Evolutionary conservation across 2,329 filamentous ascomycete genomes (phyloP), one percentile per base, ranked within the genome.

Genomic region (Pyrenophora tritici-repentis): DNA sequence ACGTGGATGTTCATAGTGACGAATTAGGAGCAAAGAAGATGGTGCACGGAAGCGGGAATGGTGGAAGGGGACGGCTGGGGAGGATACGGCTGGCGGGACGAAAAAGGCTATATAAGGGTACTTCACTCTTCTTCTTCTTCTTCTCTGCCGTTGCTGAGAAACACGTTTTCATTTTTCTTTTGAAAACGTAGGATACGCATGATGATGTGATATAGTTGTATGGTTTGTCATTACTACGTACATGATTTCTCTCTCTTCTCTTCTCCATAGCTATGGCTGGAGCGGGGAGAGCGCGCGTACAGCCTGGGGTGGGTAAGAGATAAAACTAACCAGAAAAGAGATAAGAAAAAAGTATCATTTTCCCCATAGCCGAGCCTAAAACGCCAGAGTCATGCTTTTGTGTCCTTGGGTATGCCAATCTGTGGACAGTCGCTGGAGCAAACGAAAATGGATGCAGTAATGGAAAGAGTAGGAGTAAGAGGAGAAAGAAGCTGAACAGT

Each of bases 351-450:
- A 22, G n/a, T 13, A 31, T 41, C 22, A 6, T 36, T 29, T 29
- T 12, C 26, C 26, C 26, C 26, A 29, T 3, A 29, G 26, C 18
- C n/a, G 20, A 29, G 17, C 31, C 32, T 2, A 36, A 36, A 46
- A 53, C 50, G 35, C 50, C 50, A 14, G 14, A 47, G 45, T 35
- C 36, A 49, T 49, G 50, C 50, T 41, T 49, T 48, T 44, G 8
- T 48, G 50, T 52, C 45, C 45, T 17, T 22, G 31, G 26, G 16
- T 37, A 40, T 44, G 35, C 40, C 50, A 53, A 7, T 53, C 40
- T 53, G 50, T 8, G 45, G 50, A 53, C 45, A 14, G 17, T 31
- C 6, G 9, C 16, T 5, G 3, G 14, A 26, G 18, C n/a, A 12
- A 44, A 29, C 13, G 20, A 10, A 29, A 17, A 26, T n/a, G 6